Base-by-base conservation (phyloP, 164 flowering plant species). In the Tetrastigma voinierianum region DNA sequence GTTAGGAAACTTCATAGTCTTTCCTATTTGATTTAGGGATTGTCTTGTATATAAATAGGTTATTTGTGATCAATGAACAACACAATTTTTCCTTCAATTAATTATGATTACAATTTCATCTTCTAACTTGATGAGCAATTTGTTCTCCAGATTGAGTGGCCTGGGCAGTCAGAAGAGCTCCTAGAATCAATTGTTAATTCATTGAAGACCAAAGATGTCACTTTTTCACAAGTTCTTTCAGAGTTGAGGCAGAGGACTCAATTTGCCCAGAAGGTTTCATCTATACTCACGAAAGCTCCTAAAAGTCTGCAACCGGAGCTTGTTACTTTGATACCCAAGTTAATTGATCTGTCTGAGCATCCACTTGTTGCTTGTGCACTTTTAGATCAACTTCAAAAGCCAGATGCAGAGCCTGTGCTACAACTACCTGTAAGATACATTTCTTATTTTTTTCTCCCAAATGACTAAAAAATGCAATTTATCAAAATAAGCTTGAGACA, bases 91-190 rank as follows among this genome's bases (percentile, higher is more conserved):
- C n/a, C n/a, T n/a, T n/a, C n/a, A n/a, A n/a, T n/a, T n/a, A n/a
- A n/a, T 8, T 67, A 21, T 15, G 17, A 58, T 25, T 45, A 61
- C 66, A 53, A 46, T 61, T 53, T 32, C 40, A 32, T 32, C 40
- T 32, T 32, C 40, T 32, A 32, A 32, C 40, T 32, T 32, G 40
- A 32, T 32, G 40, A 32, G 40, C 40, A 32, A 32, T 32, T 32
- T 32, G 4, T 32, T 3, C 6, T 63, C 61, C 82, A 95, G 96
- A 80, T 91, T 10, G 93, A 90, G 83, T 92, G 90, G 83, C 82
- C 89, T 9, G 97, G 91, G 80, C 97, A 91, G 74, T 93, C 98
- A 16, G 99, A 91, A 86, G 99, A 96, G 85, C 92, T 96, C 18
- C 78, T 96, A 72, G 99, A 96, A 63, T 82, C 93, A 76, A 96